Evolutionary conservation across 2,329 filamentous ascomycete species (phyloP).

Genomic region (Drechslerella dactyloides): DNA sequence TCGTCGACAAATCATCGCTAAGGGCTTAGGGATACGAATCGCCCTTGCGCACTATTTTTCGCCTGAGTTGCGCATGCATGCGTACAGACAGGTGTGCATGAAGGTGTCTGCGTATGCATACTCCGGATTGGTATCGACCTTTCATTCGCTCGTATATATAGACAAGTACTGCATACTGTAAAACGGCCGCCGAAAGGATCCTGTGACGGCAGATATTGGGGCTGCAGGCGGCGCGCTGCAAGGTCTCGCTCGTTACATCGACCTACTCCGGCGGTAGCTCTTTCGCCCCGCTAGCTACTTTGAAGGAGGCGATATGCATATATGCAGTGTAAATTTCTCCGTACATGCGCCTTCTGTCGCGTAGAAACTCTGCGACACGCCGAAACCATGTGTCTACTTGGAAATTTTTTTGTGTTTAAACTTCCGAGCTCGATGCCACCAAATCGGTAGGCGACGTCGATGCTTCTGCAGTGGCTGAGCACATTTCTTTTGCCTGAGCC

Average conservation of each 20-base stretch:
- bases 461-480: not conserved
- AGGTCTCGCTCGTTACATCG: conserved; percentile 27
- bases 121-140: no score
- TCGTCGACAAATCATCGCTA: no score
- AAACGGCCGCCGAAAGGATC: no score
- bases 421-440: not conserved
- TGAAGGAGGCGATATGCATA: not conserved
- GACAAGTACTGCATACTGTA: no score
- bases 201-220: conserved; percentile 2
- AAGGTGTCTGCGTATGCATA: no score
- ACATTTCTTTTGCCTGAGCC: not conserved
- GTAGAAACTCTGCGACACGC: not conserved
- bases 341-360: not conserved
- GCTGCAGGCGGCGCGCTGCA: conserved; percentile 41
- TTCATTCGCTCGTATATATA: no score
- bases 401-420: not conserved
- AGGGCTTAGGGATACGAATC: no score
- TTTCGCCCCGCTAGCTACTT: no score
- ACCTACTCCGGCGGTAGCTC: conserved; percentile 8
- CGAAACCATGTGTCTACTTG: not conserved
- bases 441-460: conserved; percentile 1
- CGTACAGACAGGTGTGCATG: no score
- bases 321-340: not conserved
- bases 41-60: no score
- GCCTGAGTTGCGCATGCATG: no score